Conservation (phyloP, 805 yeast genomes). For the Teunomyces atbi region DNA sequence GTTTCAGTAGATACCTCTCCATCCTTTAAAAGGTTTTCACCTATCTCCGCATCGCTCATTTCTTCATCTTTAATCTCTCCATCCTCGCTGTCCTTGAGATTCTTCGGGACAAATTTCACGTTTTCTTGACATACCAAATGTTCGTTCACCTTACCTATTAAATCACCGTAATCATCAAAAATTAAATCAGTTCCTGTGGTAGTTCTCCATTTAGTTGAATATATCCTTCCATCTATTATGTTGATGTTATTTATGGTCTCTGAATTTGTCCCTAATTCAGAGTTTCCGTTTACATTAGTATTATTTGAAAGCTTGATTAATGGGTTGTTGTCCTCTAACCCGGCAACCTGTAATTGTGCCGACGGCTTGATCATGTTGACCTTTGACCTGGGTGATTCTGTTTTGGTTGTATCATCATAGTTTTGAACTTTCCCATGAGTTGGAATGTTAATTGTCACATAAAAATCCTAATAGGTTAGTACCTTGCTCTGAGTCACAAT, state of each 20-base stretch:
- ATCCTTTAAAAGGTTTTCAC: not conserved
- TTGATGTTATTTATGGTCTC: conserved; percentile 23
- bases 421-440: conserved; percentile 12
- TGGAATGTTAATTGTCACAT: conserved; percentile 35
- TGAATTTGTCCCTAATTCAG: conserved; percentile 13
- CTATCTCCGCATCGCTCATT: conserved; percentile 13
- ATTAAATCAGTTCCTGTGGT: conserved; percentile 71
- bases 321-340: conserved; percentile 31
- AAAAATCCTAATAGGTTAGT: conserved; percentile 31
- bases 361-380: conserved; percentile 36
- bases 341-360: conserved; percentile 40
- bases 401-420: conserved; percentile 9
- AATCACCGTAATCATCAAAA: conserved; percentile 43
- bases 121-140: conserved; percentile 32
- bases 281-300: conserved; percentile 5
- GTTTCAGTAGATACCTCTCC: conserved; percentile 18
- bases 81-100: conserved; percentile 10
- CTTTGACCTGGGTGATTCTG: conserved; percentile 14
- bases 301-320: conserved; percentile 38
- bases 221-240: conserved; percentile 48
- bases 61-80: conserved; percentile 18
- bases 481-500: conserved; percentile 8
- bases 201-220: conserved; percentile 73
- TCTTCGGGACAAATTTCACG: conserved; percentile 20
- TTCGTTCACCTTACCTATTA: conserved; percentile 39